phyloP scores from a whole-genome alignment of 768 basidiomycete species.

The Hypholoma sublateritium region DNA sequence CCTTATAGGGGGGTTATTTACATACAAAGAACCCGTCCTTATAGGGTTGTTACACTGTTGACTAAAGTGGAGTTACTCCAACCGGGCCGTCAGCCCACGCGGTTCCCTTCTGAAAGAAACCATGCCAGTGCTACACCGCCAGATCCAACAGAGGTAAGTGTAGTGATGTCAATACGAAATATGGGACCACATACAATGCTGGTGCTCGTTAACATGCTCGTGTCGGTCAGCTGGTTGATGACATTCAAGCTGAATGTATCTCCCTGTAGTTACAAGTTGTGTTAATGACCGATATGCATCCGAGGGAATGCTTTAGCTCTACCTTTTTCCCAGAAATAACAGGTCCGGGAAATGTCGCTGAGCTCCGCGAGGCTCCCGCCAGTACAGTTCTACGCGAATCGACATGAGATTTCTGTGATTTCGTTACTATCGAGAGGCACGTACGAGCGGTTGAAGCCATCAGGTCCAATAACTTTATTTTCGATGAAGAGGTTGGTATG shows the following conservation, averaged over 20 bases:
- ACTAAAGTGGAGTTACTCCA: slow-evolving; percentile 26
- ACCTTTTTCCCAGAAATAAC: slow-evolving; percentile 15
- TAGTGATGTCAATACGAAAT: not conserved
- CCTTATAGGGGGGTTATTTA: no score
- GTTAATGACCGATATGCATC: not conserved
- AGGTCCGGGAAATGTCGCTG: slow-evolving; percentile 15
- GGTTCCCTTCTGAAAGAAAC: slow-evolving; percentile 32
- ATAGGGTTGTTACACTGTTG: no score
- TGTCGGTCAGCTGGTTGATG: slow-evolving; percentile 41
- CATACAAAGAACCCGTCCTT: no score
- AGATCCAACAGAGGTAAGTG: not conserved
- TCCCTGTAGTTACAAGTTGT: slow-evolving; percentile 20
- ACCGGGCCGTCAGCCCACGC: slow-evolving; percentile 38
- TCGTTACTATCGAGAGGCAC: not conserved
- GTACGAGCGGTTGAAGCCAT: slow-evolving; percentile 40
- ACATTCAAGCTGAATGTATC: slow-evolving; percentile 46
- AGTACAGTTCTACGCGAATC: slow-evolving; percentile 13
- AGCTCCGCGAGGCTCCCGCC: slow-evolving; percentile 6
- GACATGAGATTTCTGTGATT: not conserved
- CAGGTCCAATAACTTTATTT: slow-evolving; percentile 46
- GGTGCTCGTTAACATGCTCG: slow-evolving; percentile 45
- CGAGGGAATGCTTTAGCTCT: no score
- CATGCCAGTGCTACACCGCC: slow-evolving; percentile 42
- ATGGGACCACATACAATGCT: slow-evolving; percentile 39
- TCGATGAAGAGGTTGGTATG: slow-evolving; percentile 32